A percentile compares a stretch with the other conserved stretches of the same genome.
Conservation (phyloP, 2,329 filamentous ascomycete genomes). For the Venturia pyrina region DNA sequence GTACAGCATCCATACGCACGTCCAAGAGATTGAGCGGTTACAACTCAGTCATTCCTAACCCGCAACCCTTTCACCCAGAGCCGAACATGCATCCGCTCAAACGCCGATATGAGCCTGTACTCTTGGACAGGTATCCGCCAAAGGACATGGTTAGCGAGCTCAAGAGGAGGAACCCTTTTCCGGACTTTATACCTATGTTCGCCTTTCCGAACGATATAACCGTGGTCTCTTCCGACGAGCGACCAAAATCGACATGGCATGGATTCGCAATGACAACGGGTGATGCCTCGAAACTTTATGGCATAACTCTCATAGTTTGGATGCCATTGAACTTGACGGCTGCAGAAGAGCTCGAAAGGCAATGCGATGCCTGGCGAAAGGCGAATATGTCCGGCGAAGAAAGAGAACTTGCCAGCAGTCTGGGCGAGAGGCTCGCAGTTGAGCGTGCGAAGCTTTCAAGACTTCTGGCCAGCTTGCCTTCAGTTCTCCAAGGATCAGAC, state of each 20-base stretch:
- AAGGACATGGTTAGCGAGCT: slow-evolving; percentile 72
- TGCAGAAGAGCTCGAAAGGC: slow-evolving; percentile 70
- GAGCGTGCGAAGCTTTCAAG: slow-evolving; percentile 87
- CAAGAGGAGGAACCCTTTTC: slow-evolving; percentile 73
- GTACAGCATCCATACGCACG: slow-evolving; percentile 60
- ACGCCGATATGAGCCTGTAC: slow-evolving; percentile 87
- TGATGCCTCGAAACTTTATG: slow-evolving; percentile 85
- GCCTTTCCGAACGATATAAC: slow-evolving; percentile 97
- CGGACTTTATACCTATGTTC: slow-evolving; percentile 98
- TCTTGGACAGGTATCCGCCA: slow-evolving; percentile 87
- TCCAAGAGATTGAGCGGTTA: slow-evolving; percentile 90
- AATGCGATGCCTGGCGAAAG: slow-evolving; percentile 42
- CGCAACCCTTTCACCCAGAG: slow-evolving; percentile 79
- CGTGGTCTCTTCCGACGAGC: slow-evolving; percentile 88
- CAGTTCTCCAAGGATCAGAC: slow-evolving; percentile 66
- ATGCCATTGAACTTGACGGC: slow-evolving; percentile 72
- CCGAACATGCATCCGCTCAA: slow-evolving; percentile 94
- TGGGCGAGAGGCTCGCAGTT: slow-evolving; percentile 76
- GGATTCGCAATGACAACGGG: slow-evolving; percentile 96
- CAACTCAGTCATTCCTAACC: slow-evolving; percentile 91
- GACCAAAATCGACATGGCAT: slow-evolving; percentile 95
- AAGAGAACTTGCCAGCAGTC: slow-evolving; percentile 79
- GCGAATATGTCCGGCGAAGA: slow-evolving; percentile 81
- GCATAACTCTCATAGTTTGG: slow-evolving; percentile 87
- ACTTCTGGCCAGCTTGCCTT: slow-evolving; percentile 72